phyloP scores from a whole-genome alignment of 2,329 filamentous ascomycete genomes.

The Talaromyces rugulosus region DNA sequence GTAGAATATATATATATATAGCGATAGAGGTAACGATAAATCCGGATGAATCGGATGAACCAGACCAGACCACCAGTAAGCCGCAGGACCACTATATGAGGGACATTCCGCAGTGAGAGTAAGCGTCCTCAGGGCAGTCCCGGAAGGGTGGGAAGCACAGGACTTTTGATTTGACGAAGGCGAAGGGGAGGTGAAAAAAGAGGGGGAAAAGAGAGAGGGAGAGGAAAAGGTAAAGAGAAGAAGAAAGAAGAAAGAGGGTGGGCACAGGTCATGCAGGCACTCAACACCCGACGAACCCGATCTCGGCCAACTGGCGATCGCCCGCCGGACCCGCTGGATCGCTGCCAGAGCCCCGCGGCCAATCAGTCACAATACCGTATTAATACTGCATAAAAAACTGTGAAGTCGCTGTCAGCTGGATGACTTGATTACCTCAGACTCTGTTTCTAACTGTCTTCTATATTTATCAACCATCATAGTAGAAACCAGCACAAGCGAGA shows the following conservation, averaged over 20 bases:
- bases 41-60: conserved; percentile 12
- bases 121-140: background rate
- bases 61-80: conserved; percentile 22
- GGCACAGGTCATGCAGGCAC: background rate
- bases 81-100: conserved; percentile 20
- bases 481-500: no score
- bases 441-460: no score
- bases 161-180: background rate
- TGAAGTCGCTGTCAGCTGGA: no score
- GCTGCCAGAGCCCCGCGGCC: background rate
- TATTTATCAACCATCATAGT: no score
- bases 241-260: background rate
- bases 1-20: background rate
- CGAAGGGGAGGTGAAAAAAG: background rate
- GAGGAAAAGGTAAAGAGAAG: background rate
- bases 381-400: background rate
- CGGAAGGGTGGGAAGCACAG: background rate
- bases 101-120: background rate
- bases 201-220: background rate
- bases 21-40: conserved; percentile 9
- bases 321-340: background rate
- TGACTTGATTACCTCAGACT: no score
- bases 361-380: background rate
- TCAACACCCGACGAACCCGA: background rate
- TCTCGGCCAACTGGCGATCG: background rate